phyloP scores from a whole-genome alignment of 1,284 basidiomycete species.

The Ganoderma sp. region DNA sequence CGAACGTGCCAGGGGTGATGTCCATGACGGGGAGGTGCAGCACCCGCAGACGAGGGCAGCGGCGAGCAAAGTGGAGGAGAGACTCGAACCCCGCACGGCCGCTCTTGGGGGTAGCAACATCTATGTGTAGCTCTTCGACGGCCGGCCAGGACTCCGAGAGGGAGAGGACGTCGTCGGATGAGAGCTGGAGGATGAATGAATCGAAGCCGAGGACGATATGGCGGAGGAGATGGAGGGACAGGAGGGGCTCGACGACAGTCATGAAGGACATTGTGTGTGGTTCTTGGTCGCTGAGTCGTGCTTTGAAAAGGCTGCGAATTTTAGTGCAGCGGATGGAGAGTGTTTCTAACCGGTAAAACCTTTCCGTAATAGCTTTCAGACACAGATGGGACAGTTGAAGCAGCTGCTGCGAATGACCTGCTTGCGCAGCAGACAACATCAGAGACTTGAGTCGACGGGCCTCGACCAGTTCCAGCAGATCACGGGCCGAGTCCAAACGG shows the following conservation, averaged over 20 bases:
- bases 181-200: not conserved
- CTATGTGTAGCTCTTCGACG: conserved; percentile 8
- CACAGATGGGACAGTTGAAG: not conserved
- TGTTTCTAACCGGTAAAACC: not conserved
- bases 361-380: not conserved
- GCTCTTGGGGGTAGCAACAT: conserved; percentile 1
- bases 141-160: conserved; percentile 12
- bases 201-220: not conserved
- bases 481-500: not conserved
- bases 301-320: not conserved
- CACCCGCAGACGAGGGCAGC: conserved; percentile 1
- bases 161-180: not conserved
- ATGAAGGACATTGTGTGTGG: not conserved
- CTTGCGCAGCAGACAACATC: not conserved
- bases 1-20: not conserved
- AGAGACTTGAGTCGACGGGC: not conserved
- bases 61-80: conserved; percentile 11
- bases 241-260: not conserved
- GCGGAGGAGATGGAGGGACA: not conserved
- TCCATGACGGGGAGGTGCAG: conserved; percentile 16
- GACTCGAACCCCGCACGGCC: conserved; percentile 12
- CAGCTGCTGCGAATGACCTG: not conserved
- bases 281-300: too few relatives aligned
- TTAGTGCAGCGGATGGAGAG: not conserved
- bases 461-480: not conserved